phyloP scores from a whole-genome alignment of 164 flowering plant genomes.

The Protea cynaroides region DNA sequence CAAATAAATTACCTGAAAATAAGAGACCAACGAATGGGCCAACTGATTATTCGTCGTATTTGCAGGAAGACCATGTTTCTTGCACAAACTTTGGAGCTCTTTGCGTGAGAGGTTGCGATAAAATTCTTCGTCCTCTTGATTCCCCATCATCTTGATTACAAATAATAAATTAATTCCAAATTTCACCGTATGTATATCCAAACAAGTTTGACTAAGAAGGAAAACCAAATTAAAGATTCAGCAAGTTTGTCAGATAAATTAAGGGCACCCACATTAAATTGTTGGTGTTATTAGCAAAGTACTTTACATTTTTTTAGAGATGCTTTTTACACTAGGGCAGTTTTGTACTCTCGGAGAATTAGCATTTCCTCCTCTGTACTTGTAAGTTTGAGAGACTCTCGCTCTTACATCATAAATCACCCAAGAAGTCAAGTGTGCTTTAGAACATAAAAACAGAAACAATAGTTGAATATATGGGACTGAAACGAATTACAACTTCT shows the following conservation, averaged over 20 bases:
- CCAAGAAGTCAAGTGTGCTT: neutral
- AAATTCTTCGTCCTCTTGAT: constrained; percentile 20
- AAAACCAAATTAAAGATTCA: neutral
- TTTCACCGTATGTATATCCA: neutral
- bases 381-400: too few relatives aligned
- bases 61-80: constrained; percentile 40
- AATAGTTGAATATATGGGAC: neutral
- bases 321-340: too few relatives aligned
- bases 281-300: too few relatives aligned
- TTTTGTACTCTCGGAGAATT: too few relatives aligned
- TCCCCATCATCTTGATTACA: constrained; percentile 23
- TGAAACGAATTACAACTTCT: neutral
- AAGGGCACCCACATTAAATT: neutral
- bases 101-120: constrained; percentile 31
- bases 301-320: too few relatives aligned
- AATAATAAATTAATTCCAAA: neutral
- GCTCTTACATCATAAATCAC: too few relatives aligned
- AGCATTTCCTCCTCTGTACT: too few relatives aligned
- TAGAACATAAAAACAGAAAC: neutral
- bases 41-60: constrained; percentile 26
- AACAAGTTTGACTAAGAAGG: neutral
- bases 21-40: constrained; percentile 25
- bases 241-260: neutral
- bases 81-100: constrained; percentile 49
- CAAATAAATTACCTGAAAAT: constrained; percentile 22